Conservation (phyloP, 2,329 filamentous ascomycete genomes). For the Epichloe sylvatica region DNA sequence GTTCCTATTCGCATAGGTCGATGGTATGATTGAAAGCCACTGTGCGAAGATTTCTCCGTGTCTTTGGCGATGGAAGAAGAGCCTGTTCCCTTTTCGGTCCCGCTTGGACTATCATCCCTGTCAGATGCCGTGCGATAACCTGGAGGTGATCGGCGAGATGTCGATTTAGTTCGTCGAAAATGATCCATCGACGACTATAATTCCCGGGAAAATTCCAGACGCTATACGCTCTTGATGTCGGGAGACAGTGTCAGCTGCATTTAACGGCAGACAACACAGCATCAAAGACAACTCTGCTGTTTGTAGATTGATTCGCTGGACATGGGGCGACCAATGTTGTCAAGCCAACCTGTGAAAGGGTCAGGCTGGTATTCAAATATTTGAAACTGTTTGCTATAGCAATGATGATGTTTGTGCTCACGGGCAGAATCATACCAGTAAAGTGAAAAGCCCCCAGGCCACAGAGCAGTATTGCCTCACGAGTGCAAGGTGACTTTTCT, state of each 20-base stretch:
- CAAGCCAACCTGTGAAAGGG: background rate
- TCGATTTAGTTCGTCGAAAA: background rate
- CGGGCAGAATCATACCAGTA: background rate
- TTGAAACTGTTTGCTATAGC: background rate
- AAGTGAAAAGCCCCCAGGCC: background rate
- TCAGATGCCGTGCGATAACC: background rate
- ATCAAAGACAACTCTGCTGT: background rate
- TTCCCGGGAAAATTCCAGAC: background rate
- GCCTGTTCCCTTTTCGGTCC: background rate
- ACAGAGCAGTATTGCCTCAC: background rate
- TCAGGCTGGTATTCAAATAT: no score
- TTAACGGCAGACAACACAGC: background rate
- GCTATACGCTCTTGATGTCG: background rate
- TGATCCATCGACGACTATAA: background rate
- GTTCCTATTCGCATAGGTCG: background rate
- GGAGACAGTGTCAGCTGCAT: background rate
- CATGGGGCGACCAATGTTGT: background rate
- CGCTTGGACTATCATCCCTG: background rate
- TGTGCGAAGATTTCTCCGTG: background rate
- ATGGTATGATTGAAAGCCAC: background rate
- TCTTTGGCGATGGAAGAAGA: background rate
- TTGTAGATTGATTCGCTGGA: background rate
- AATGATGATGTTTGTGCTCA: background rate
- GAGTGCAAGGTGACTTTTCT: background rate
- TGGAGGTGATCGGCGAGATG: background rate